Conservation (phyloP, 2,329 filamentous ascomycete species). For the Xylaria sp. region DNA sequence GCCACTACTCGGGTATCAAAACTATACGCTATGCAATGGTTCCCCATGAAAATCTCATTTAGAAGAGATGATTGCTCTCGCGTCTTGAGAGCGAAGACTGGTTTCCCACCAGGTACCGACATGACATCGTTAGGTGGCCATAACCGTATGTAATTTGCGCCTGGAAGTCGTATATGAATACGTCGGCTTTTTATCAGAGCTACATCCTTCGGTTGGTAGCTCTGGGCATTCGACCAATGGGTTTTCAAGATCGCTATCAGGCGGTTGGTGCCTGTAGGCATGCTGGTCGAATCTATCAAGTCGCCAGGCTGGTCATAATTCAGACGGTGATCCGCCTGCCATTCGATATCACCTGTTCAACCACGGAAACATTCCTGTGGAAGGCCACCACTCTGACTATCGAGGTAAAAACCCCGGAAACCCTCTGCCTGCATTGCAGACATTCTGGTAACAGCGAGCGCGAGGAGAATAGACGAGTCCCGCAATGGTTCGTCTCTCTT, state of each 20-base stretch:
- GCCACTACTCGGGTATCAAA: constrained; percentile 35
- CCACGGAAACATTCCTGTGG: not conserved
- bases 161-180: not conserved
- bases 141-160: not conserved
- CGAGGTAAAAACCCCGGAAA: not conserved
- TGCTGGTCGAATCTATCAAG: not conserved
- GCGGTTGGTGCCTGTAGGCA: not conserved
- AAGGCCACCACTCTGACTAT: not conserved
- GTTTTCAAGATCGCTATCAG: constrained; percentile 9
- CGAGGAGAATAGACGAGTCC: not conserved
- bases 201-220: not conserved
- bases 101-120: not conserved
- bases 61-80: constrained; percentile 1
- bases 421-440: not conserved
- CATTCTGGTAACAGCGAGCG: not conserved
- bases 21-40: constrained; percentile 34
- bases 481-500: not conserved
- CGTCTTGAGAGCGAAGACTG: not conserved
- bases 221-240: not conserved
- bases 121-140: not conserved
- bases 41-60: constrained; percentile 14
- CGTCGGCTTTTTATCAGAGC: not conserved
- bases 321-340: not conserved
- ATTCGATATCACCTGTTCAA: not conserved
- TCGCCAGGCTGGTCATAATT: not conserved